Base-by-base conservation (phyloP, 2,329 filamentous ascomycete species). In the Cadophora luteo-olivacea region DNA sequence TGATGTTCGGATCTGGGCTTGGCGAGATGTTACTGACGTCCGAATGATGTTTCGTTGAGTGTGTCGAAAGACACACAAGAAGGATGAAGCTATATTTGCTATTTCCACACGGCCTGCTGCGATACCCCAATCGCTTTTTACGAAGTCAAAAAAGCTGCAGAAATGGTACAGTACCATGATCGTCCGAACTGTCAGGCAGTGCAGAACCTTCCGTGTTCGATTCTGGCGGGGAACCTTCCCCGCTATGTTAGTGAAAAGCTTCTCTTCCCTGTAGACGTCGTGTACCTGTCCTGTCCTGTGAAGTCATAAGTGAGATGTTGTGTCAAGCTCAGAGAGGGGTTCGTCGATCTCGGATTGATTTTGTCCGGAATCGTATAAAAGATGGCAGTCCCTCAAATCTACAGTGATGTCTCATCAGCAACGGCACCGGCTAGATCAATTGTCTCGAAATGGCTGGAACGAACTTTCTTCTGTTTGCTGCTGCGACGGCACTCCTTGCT, bases 401-500 rank as follows among this genome's bases (percentile, higher is more conserved):
- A 19, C 11, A 29, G 49, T 29, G 12, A 25, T 36, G 48, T 36
- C 1, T 49, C 3, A 11, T 29, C 38, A 4, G 8, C n/a, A 24
- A 29, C 1, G 16, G 14, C 24, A 54, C 24, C 29, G 4, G 22
- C 19, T 2, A 24, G 16, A 61, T 25, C 29, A 24, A 45, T 48
- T 51, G 48, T 49, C 2, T 29, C 58, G 70, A 54, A 14, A 69
- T 70, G 69, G 41, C 66, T 64, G 65, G 68, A 45, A 67, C 32
- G 36, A 66, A 65, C 41, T 55, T 55, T 14, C n/a, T 70, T 19
- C n/a, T 64, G 38, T 41, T 29, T 25, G 63, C 49, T 41, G 65
- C 61, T 29, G 48, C 68, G 12, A 68, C 69, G 5, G 38, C 66
- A 29, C 51, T 72, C 29, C 58, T 76, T 24, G 65, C 61, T 32